Evolutionary conservation across 163 green algal genomes (phyloP).

Genomic region (Volvox carteri): DNA sequence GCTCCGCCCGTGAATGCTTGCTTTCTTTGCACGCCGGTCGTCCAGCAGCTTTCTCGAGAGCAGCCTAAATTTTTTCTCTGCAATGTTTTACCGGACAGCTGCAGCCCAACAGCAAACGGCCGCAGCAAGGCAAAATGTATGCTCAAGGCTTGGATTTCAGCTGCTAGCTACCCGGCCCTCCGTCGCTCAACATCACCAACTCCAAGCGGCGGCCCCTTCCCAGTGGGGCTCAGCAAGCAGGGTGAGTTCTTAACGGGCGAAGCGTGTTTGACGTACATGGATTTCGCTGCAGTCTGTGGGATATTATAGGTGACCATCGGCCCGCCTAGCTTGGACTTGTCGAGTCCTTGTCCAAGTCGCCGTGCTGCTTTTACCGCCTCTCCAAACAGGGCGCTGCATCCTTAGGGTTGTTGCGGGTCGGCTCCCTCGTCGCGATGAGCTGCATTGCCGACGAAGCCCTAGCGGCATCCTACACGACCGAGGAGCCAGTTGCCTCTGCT

Average conservation of each 20-base stretch:
- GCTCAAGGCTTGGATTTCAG: neutral
- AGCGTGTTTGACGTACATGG: too few relatives aligned
- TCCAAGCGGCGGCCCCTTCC: neutral
- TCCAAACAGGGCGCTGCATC: neutral
- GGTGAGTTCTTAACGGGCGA: neutral
- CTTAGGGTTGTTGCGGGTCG: neutral
- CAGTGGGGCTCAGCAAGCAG: conserved; percentile 22
- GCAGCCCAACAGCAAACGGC: neutral
- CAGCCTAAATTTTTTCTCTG: conserved; percentile 4
- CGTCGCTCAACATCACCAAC: conserved; percentile 7
- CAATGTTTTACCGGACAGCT: conserved; percentile 33
- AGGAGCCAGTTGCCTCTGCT: conserved; percentile 1
- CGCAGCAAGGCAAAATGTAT: neutral
- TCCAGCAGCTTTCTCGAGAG: conserved; percentile 11
- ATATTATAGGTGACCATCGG: neutral
- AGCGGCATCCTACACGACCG: conserved; percentile 23
- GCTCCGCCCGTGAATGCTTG: conserved; percentile 17
- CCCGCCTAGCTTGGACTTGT: neutral
- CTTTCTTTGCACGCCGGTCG: neutral
- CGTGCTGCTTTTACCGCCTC: neutral
- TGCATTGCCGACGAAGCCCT: conserved; percentile 35
- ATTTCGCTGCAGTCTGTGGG: neutral
- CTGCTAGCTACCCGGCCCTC: neutral
- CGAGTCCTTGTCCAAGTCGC: neutral
- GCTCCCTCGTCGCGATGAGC: conserved; percentile 22